A percentile compares a stretch with the other conserved stretches of the same genome.
phyloP scores from a whole-genome alignment of 1,139 yeast genomes.

The Trichomonascaceae sp. region DNA sequence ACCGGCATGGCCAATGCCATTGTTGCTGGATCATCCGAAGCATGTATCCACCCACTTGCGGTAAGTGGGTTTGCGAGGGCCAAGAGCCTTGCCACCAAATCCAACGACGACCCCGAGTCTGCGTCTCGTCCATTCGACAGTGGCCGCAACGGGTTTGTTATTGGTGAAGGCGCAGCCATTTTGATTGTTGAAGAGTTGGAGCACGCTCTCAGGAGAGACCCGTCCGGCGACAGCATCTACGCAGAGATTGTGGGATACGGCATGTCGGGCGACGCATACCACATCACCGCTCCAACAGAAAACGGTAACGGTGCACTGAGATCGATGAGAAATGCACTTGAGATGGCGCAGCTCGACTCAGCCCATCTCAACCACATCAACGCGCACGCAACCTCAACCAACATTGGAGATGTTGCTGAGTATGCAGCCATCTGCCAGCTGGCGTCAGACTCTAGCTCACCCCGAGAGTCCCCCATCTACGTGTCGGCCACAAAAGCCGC shows the following conservation, averaged over 20 bases:
- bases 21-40: conserved; percentile 90
- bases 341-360: conserved; percentile 25
- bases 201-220: conserved; percentile 55
- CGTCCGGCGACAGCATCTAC: conserved; percentile 37
- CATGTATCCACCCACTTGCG: conserved; percentile 75
- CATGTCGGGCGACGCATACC: conserved; percentile 80
- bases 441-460: conserved; percentile 5
- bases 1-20: conserved; percentile 76
- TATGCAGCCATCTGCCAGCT: conserved; percentile 50
- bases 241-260: conserved; percentile 86
- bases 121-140: conserved; percentile 87
- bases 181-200: conserved; percentile 62
- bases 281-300: conserved; percentile 81
- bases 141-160: conserved; percentile 71
- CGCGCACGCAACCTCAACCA: conserved; percentile 95
- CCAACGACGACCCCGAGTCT: conserved; percentile 43
- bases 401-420: conserved; percentile 82
- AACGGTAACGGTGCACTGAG: conserved; percentile 76
- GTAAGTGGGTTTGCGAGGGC: conserved; percentile 90
- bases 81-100: conserved; percentile 57
- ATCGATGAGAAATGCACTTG: conserved; percentile 70
- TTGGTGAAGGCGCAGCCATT: conserved; percentile 88
- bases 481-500: conserved; percentile 86
- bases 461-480: too few species aligned
- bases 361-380: conserved; percentile 41